Conservation (phyloP, 352 stramenopile species). For the Phytophthora crassamura region DNA sequence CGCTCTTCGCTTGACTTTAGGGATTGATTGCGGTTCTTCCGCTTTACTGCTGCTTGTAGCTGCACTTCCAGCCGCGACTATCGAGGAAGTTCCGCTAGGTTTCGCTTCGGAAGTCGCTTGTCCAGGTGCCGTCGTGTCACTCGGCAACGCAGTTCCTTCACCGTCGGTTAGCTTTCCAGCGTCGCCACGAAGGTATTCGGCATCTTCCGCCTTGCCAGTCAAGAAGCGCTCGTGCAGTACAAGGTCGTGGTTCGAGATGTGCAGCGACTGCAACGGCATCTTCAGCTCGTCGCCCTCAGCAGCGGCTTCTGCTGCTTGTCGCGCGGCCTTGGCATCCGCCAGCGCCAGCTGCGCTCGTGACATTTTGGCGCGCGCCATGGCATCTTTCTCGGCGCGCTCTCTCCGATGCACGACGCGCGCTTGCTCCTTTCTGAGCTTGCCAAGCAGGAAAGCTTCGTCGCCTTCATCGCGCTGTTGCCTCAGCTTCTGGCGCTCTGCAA, state of each 20-base stretch:
- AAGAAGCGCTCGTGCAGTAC: constrained; percentile 74
- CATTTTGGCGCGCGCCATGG: constrained; percentile 46
- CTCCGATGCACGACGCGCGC: constrained; percentile 51
- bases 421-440: constrained; percentile 64
- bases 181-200: constrained; percentile 64
- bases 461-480: constrained; percentile 67
- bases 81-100: not conserved
- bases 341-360: constrained; percentile 37
- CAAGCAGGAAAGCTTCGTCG: constrained; percentile 70
- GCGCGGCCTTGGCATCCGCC: constrained; percentile 26
- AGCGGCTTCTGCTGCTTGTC: constrained; percentile 16
- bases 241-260: constrained; percentile 81
- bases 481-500: constrained; percentile 67
- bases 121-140: constrained; percentile 17
- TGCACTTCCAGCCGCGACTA: not conserved
- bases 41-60: not conserved
- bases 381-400: constrained; percentile 48
- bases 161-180: not conserved
- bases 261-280: constrained; percentile 53
- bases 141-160: not conserved
- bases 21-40: not conserved
- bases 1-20: constrained; percentile 11
- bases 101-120: constrained; percentile 29
- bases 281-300: constrained; percentile 46
- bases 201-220: constrained; percentile 63